Conservation (phyloP, 805 yeast species). For the Candida endomychidarum region DNA sequence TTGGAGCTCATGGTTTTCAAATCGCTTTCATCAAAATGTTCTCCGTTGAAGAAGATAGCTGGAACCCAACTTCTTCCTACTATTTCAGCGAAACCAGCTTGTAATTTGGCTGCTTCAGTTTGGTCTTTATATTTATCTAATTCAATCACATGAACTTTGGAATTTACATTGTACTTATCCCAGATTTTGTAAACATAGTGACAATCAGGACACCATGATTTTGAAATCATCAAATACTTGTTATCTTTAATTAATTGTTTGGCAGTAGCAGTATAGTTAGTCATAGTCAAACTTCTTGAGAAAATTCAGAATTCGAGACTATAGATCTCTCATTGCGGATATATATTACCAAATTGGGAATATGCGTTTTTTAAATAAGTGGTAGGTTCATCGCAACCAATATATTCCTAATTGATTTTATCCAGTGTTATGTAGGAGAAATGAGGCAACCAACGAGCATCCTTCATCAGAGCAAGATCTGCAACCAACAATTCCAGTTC, state of each 20-base stretch:
- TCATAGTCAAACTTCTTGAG: not conserved
- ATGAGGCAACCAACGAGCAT: too few species aligned
- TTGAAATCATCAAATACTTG: conserved; percentile 58
- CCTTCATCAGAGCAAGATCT: too few species aligned
- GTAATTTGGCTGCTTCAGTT: conserved; percentile 51
- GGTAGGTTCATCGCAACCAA: too few species aligned
- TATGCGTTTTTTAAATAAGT: too few species aligned
- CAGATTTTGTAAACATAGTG: conserved; percentile 59
- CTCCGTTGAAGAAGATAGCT: conserved; percentile 59
- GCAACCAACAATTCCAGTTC: too few species aligned
- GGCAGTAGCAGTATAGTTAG: conserved; percentile 28
- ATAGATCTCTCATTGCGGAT: not conserved
- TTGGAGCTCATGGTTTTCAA: conserved; percentile 38
- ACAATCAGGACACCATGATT: conserved; percentile 81
- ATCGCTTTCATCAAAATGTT: conserved; percentile 56
- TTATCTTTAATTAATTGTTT: conserved; percentile 45
- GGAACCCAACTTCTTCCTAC: conserved; percentile 71
- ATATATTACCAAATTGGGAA: not conserved
- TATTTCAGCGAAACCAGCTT: conserved; percentile 54
- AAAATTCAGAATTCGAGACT: not conserved
- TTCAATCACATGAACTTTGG: conserved; percentile 57
- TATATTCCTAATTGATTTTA: too few species aligned
- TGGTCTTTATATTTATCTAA: conserved; percentile 51
- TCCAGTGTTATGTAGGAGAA: too few species aligned
- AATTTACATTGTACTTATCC: conserved; percentile 49